Base-by-base conservation (phyloP, 23 red algal genomes). In the Gracilaria gracilis region DNA sequence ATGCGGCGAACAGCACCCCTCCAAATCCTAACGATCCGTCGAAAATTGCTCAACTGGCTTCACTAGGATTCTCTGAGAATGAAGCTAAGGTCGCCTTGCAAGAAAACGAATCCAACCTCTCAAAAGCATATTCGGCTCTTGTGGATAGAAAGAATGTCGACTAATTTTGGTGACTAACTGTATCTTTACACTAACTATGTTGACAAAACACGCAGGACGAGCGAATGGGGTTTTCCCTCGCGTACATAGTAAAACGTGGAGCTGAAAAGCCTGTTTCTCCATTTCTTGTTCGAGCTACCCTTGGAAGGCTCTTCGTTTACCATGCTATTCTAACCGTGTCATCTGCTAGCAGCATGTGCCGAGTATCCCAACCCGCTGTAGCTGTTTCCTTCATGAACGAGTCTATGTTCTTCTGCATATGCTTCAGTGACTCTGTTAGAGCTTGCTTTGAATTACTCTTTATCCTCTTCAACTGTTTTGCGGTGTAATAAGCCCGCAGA, bases 301-400 rank as follows among this genome's bases (percentile, higher is more conserved):
- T n/a, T n/a, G n/a, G n/a, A n/a, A n/a, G 47, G 36, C 53, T 38
- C 23, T 37, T 23, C 74, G 2, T 69, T 69, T 49, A 90, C 87
- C 87, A 90, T 21, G 24, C 54, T 37, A 90, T 57, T 62, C 71
- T 20, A 35, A 64, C 71, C 35, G 50, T 80, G 19, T 51, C 87
- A 66, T 90, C 87, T 61, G 87, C 71, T 20, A 90, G 87, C 31
- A 90, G 58, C 87, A 90, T 90, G 74, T 90, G 87, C 23, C 74
- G 67, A 49, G 87, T 90, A 35, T 90, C 87, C 87, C 87, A 90
- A 15, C 87, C 87, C 9, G 62, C 87, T 54, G n/a, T 31, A 20
- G 14, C 46, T 28, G 61, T 75, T 51, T 67, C 58, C 73, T 57
- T 79, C 36, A 79, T 27, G 36, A 90, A 90, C 15, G 31, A 49